Evolutionary conservation across 345 rosid species (phyloP).

Genomic region (Hibiscus tridactylites): DNA sequence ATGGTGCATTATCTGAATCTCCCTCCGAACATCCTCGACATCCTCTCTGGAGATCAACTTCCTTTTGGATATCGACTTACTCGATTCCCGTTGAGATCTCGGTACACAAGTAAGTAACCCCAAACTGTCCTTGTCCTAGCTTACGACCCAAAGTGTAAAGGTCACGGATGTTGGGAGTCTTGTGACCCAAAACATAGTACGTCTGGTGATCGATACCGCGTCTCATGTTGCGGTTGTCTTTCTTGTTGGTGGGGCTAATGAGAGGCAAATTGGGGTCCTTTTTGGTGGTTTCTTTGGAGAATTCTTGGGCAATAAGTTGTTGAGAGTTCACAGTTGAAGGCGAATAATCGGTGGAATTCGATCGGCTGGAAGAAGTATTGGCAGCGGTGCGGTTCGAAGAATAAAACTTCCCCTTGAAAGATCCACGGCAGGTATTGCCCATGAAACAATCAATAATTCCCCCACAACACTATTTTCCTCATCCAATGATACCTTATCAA

Average conservation of each 20-base stretch:
- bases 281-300: slow-evolving; percentile 30
- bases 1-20: slow-evolving; percentile 99
- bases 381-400: slow-evolving; percentile 30
- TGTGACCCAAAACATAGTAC: slow-evolving; percentile 81
- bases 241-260: slow-evolving; percentile 37
- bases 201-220: slow-evolving; percentile 56
- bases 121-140: slow-evolving; percentile 96
- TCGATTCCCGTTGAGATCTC: slow-evolving; percentile 61
- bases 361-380: slow-evolving; percentile 25
- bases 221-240: slow-evolving; percentile 52
- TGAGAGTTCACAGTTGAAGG: slow-evolving; percentile 36
- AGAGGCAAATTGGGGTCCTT: slow-evolving; percentile 27
- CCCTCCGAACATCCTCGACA: slow-evolving; percentile 90
- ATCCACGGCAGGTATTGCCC: slow-evolving; percentile 99
- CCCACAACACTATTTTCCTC: slow-evolving; percentile 31
- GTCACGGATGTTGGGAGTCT: slow-evolving; percentile 80
- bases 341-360: slow-evolving; percentile 38
- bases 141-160: slow-evolving; percentile 75
- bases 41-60: slow-evolving; percentile 92
- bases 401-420: slow-evolving; percentile 65
- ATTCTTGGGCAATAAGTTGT: slow-evolving; percentile 26
- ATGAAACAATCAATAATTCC: slow-evolving; percentile 55
- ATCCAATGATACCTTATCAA: slow-evolving; percentile 33
- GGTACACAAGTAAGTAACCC: slow-evolving; percentile 79
- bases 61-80: slow-evolving; percentile 91